These are phyloP conservation scores for Xanthoparmelia taractica DNA, from an alignment of 495 filamentous ascomycete genomes.

Conservation along the genomic window DNA sequence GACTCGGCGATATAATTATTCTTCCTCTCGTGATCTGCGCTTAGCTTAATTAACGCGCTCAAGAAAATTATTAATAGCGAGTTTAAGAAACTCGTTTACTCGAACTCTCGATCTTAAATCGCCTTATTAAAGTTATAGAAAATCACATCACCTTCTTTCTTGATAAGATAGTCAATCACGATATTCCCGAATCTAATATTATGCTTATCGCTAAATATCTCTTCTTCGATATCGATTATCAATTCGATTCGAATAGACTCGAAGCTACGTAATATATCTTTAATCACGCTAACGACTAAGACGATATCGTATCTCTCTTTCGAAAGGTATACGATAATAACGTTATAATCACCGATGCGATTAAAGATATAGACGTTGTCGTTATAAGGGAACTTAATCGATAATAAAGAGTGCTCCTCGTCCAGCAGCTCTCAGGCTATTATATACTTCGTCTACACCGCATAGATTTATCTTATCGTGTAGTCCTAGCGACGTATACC, in stretches of 20 bases:
- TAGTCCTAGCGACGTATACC: constrained; percentile 27
- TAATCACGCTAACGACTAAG: constrained; percentile 31
- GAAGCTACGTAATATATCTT: constrained; percentile 36
- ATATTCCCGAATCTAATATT: constrained; percentile 25
- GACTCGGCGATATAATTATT: constrained; percentile 18
- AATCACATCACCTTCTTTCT: constrained; percentile 1
- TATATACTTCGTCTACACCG: constrained; percentile 37
- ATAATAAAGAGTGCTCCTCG: constrained; percentile 33
- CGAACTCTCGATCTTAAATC: constrained; percentile 4
- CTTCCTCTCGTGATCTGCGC: constrained; percentile 24
- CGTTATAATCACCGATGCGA: constrained; percentile 31
- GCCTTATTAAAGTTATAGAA: not conserved
- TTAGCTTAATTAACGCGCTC: constrained; percentile 27
- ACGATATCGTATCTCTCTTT: constrained; percentile 36
- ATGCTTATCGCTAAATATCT: constrained; percentile 28
- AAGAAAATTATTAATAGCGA: constrained; percentile 30
- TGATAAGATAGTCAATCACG: constrained; percentile 35
- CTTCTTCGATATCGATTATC: constrained; percentile 44
- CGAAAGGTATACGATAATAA: constrained; percentile 38
- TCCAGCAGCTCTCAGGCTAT: constrained; percentile 44
- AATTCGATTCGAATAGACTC: constrained; percentile 35
- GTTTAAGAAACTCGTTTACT: constrained; percentile 21
- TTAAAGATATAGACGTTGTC: constrained; percentile 35
- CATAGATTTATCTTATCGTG: constrained; percentile 46
- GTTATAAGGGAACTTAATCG: constrained; percentile 25